These are phyloP conservation scores for Plectosphaerella sp. DNA, from an alignment of 2,329 filamentous ascomycete genomes.

Conservation along the genomic window DNA sequence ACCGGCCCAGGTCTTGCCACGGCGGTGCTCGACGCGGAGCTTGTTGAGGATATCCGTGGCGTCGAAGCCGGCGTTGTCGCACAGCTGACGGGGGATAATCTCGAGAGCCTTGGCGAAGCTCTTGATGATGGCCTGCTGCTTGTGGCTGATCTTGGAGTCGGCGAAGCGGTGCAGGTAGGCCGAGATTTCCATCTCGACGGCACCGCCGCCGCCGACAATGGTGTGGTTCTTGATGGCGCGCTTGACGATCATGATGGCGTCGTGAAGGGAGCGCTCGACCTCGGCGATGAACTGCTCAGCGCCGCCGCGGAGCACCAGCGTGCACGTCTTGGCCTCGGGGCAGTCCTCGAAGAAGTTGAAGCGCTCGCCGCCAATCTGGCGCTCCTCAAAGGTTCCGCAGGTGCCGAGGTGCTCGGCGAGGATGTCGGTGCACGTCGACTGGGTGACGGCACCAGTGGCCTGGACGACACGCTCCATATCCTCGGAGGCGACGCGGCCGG, in stretches of 20 bases:
- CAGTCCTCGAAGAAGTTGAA: conserved; percentile 99
- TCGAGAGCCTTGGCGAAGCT: conserved; percentile 96
- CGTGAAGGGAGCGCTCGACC: conserved; percentile 94
- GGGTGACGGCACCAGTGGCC: conserved; percentile 85
- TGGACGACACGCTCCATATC: conserved; percentile 96
- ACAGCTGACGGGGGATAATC: conserved; percentile 92
- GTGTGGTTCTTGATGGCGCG: conserved; percentile 90
- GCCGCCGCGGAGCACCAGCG: conserved; percentile 87
- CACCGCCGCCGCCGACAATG: conserved; percentile 93
- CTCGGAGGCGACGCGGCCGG: conserved; percentile 83
- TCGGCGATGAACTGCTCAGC: conserved; percentile 99
- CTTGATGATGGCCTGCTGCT: conserved; percentile 97
- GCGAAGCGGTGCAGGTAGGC: conserved; percentile 90
- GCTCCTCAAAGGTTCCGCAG: conserved; percentile 88
- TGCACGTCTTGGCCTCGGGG: conserved; percentile 94
- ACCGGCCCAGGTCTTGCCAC: conserved; percentile 89
- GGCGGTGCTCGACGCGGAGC: conserved; percentile 91
- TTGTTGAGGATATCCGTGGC: conserved; percentile 97
- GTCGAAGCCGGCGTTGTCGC: conserved; percentile 98
- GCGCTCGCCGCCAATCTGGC: conserved; percentile 93
- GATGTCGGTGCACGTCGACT: conserved; percentile 97
- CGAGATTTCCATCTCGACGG: conserved; percentile 94
- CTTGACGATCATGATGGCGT: conserved; percentile 99
- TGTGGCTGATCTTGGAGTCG: conserved; percentile 86
- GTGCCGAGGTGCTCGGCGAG: conserved; percentile 82